Percentiles rank a stretch among this genome's conserved stretches.
phyloP scores from a whole-genome alignment of 495 filamentous ascomycete species.

The Diplogelasinospora grovesii region DNA sequence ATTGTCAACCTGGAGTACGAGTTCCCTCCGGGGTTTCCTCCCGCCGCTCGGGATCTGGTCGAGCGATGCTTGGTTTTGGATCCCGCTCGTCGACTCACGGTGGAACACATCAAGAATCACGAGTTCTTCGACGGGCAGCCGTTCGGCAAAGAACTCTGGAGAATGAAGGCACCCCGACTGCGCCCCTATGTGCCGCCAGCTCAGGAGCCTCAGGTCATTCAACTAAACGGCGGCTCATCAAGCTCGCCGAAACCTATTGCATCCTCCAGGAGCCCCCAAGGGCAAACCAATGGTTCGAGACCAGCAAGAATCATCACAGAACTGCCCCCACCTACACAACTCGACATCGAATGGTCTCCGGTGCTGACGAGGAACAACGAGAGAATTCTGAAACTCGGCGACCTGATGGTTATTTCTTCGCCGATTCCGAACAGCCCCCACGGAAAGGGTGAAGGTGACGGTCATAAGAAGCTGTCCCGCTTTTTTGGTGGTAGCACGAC shows the following conservation, averaged over 20 bases:
- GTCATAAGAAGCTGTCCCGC: constrained; percentile 76
- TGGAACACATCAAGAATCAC: constrained; percentile 96
- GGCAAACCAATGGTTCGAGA: constrained; percentile 41
- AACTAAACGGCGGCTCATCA: constrained; percentile 59
- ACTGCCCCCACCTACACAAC: constrained; percentile 86
- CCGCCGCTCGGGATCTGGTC: constrained; percentile 82
- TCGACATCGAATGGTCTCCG: constrained; percentile 99
- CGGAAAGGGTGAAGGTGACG: constrained; percentile 47
- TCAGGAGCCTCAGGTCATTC: constrained; percentile 68
- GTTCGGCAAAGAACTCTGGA: constrained; percentile 86
- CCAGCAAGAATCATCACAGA: constrained; percentile 88
- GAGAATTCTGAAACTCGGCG: constrained; percentile 89
- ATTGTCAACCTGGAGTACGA: constrained; percentile 92
- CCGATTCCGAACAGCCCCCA: constrained; percentile 66
- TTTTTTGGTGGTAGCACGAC: constrained; percentile 85
- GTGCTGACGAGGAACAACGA: constrained; percentile 88
- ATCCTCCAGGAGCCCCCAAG: constrained; percentile 37
- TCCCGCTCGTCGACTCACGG: constrained; percentile 76
- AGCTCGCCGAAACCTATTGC: constrained; percentile 45
- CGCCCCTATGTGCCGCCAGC: constrained; percentile 78
- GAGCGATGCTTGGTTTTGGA: constrained; percentile 89
- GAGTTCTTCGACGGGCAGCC: constrained; percentile 89
- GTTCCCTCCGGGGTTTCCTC: constrained; percentile 86
- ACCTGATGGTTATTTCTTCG: constrained; percentile 72
- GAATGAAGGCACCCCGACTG: constrained; percentile 80